These are phyloP conservation scores for Candida odintsovae DNA, from an alignment of 805 yeast genomes.

Conservation along the genomic window DNA sequence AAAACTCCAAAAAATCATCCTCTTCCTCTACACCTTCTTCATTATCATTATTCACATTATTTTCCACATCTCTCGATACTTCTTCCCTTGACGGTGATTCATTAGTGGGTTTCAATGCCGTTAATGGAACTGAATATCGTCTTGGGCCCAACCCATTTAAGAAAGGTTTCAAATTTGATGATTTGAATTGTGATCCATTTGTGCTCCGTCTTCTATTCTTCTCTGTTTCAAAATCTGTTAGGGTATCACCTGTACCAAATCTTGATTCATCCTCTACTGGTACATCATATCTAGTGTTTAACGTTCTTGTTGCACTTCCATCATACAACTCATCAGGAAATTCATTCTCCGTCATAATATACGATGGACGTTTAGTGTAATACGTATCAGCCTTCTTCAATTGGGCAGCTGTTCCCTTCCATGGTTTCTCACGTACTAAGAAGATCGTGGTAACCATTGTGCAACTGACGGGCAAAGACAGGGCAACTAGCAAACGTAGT, in stretches of 20 bases:
- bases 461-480: conserved; percentile 75
- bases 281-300: not conserved
- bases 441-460: conserved; percentile 72
- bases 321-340: not conserved
- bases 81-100: not conserved
- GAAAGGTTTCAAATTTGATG: not conserved
- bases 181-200: not conserved
- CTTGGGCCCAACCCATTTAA: not conserved
- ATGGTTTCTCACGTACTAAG: conserved; percentile 70
- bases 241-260: not conserved
- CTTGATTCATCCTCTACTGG: not conserved
- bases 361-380: not conserved
- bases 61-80: not conserved
- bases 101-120: not conserved
- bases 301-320: not conserved
- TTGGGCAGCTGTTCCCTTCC: conserved; percentile 33
- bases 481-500: conserved; percentile 38
- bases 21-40: not conserved
- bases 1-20: conserved; percentile 2
- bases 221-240: not conserved
- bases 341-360: not conserved
- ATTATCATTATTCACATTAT: not conserved
- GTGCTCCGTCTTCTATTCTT: not conserved
- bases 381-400: not conserved
- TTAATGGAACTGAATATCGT: not conserved